Evolutionary conservation across 768 basidiomycete species (phyloP).

Genomic region (Termitomyces titanicus): DNA sequence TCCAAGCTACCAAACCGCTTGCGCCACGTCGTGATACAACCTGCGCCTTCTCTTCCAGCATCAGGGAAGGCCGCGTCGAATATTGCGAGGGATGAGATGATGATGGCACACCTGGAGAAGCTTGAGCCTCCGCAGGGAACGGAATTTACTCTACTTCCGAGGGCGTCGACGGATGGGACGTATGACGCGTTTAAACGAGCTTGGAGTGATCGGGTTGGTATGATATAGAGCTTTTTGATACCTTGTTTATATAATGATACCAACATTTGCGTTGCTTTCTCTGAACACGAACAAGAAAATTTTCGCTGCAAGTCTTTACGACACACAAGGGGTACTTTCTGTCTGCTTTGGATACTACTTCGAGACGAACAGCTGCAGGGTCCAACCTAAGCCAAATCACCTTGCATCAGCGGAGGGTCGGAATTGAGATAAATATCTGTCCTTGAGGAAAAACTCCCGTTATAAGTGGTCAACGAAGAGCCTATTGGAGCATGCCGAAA

Average conservation of each 20-base stretch:
- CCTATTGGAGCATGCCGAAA: too few relatives aligned
- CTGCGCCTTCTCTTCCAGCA: conserved; percentile 18
- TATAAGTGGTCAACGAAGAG: too few relatives aligned
- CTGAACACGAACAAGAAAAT: too few relatives aligned
- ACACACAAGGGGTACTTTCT: not conserved
- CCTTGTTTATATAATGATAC: not conserved
- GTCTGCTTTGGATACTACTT: too few relatives aligned
- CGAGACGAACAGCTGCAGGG: too few relatives aligned
- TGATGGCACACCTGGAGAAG: conserved; percentile 24
- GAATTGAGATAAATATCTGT: too few relatives aligned
- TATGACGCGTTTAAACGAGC: conserved; percentile 14
- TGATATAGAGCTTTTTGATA: conserved; percentile 3
- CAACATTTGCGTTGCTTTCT: too few relatives aligned
- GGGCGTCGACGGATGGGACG: not conserved
- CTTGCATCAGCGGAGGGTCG: too few relatives aligned
- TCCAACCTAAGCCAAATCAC: too few relatives aligned
- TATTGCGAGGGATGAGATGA: conserved; percentile 22
- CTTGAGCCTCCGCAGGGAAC: conserved; percentile 9
- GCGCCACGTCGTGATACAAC: conserved; percentile 23
- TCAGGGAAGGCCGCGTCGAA: conserved; percentile 9
- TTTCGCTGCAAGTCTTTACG: too few relatives aligned
- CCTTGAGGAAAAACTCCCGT: too few relatives aligned
- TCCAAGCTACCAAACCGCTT: conserved; percentile 24
- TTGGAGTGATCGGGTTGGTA: conserved; percentile 18
- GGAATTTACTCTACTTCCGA: conserved; percentile 7